phyloP scores from a whole-genome alignment of 768 basidiomycete genomes.

The Filobasidium wieringae region DNA sequence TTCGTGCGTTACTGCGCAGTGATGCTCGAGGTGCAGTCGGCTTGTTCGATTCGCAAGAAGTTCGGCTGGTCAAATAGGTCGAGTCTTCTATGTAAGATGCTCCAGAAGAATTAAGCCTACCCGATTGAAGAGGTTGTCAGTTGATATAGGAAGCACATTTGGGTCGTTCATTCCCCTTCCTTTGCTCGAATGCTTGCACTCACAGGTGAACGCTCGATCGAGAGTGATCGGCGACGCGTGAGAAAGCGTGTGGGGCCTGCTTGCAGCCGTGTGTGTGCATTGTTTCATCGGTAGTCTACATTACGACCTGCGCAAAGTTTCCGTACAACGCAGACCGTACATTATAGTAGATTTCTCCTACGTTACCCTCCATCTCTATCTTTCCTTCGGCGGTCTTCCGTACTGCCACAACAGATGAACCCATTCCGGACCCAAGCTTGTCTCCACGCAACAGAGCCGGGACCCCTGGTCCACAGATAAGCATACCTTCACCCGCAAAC shows the following conservation, averaged over 20 bases:
- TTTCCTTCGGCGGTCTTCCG: conserved; percentile 72
- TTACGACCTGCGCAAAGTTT: conserved; percentile 73
- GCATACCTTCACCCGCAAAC: conserved; percentile 90
- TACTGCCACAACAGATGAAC: conserved; percentile 55
- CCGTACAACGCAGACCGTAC: conserved; percentile 83
- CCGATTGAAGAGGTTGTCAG: too few species aligned
- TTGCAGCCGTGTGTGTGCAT: neutral
- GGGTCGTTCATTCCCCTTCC: too few species aligned
- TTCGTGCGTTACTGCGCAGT: too few species aligned
- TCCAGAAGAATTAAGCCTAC: too few species aligned
- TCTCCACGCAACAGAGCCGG: conserved; percentile 42
- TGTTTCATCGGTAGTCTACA: conserved; percentile 3
- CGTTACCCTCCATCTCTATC: conserved; percentile 78
- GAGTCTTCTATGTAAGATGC: too few species aligned
- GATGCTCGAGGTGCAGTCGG: too few species aligned
- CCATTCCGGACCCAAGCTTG: conserved; percentile 44
- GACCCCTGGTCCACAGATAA: conserved; percentile 56
- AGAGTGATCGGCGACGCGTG: neutral
- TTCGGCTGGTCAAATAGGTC: too few species aligned
- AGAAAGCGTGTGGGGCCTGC: neutral
- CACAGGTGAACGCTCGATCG: conserved; percentile 3
- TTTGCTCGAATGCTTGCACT: too few species aligned
- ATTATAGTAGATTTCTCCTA: conserved; percentile 76
- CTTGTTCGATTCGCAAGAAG: too few species aligned
- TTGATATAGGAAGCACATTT: too few species aligned